Conservation (phyloP, 2,329 filamentous ascomycete genomes). For the Venturia oleaginea region DNA sequence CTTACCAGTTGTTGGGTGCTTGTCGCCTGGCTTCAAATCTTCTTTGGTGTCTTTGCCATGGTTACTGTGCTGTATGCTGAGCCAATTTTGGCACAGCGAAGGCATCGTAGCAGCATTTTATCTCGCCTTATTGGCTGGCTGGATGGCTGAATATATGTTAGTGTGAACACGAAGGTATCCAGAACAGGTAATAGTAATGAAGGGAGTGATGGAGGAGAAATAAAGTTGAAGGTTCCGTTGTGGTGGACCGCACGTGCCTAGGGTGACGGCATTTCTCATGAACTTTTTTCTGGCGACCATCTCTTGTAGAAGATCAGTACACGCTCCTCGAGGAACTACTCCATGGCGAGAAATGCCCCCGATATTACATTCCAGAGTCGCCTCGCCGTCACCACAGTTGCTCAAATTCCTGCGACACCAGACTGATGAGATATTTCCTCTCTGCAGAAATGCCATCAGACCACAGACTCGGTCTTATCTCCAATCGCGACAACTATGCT, state of each 20-base stretch:
- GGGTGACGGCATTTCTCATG: background rate
- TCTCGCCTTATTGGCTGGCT: background rate
- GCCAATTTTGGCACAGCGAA: background rate
- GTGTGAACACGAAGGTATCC: background rate
- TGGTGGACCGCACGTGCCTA: background rate
- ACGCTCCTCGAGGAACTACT: slow-evolving; percentile 2
- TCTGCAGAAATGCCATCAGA: background rate
- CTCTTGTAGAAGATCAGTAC: background rate
- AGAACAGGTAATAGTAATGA: background rate
- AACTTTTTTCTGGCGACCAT: background rate
- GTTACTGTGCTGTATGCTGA: background rate
- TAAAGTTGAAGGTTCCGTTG: no score
- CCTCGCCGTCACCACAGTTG: slow-evolving; percentile 7
- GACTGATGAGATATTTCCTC: background rate
- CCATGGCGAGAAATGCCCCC: slow-evolving; percentile 12
- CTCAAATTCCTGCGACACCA: slow-evolving; percentile 12
- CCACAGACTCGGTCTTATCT: background rate
- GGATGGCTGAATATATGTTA: background rate
- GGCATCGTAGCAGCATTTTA: background rate
- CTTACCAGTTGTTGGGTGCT: slow-evolving; percentile 22
- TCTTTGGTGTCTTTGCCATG: slow-evolving; percentile 18
- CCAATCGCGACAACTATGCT: background rate
- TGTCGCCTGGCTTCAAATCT: slow-evolving; percentile 28
- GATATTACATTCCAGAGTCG: slow-evolving; percentile 2
- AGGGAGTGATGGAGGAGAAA: no score